These are phyloP conservation scores for Echinosophora koreensis DNA, from an alignment of 306 rosid genomes.

Conservation along the genomic window DNA sequence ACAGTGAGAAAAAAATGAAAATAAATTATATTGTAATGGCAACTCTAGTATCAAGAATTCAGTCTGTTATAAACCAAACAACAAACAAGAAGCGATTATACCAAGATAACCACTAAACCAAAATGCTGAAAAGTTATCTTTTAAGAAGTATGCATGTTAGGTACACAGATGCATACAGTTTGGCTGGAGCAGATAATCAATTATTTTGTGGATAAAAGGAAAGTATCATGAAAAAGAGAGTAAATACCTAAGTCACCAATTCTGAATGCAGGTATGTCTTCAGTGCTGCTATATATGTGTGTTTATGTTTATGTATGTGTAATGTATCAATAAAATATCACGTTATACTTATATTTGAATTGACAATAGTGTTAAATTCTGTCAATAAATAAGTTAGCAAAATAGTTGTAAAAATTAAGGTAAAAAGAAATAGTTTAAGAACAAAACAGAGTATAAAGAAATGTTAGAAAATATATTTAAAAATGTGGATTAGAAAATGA, in stretches of 20 bases:
- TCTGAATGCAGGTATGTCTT: conserved; percentile 7
- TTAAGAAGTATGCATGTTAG: not conserved
- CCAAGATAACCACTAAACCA: not conserved
- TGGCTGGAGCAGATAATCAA: not conserved
- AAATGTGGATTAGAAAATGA: not conserved
- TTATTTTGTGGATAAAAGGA: conserved; percentile 23
- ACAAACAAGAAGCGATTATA: not conserved
- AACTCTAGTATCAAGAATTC: conserved; percentile 34
- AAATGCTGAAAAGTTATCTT: not conserved
- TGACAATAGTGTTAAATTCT: not conserved
- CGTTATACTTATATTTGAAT: conserved; percentile 19
- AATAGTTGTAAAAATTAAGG: not conserved
- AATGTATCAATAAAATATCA: not conserved
- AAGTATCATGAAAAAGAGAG: not conserved
- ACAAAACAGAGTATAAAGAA: conserved; percentile 11
- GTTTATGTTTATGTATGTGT: not conserved
- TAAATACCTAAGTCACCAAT: conserved; percentile 5
- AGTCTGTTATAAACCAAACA: conserved; percentile 13
- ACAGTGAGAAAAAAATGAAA: not conserved
- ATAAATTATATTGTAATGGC: not conserved
- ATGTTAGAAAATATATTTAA: not conserved
- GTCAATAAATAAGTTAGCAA: not conserved
- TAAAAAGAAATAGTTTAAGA: conserved; percentile 1
- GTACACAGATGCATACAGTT: conserved; percentile 16
- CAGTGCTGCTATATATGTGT: not conserved